Conservation (phyloP, 768 basidiomycete genomes). For the Trametes gibbosa region DNA sequence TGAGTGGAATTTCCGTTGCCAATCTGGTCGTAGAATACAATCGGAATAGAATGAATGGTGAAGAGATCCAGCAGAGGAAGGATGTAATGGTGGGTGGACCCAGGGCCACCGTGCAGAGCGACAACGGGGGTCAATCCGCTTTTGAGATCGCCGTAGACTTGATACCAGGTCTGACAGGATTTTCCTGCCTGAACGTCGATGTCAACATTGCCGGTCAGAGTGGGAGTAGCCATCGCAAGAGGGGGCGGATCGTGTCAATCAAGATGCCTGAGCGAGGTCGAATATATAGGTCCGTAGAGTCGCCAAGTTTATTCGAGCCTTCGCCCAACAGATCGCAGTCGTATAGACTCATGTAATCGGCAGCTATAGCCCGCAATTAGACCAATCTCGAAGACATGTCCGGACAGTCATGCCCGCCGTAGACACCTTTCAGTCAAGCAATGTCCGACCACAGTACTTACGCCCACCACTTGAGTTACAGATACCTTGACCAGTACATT, state of each 20-base stretch:
- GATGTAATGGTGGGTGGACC: constrained; percentile 41
- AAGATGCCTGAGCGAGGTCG: neutral
- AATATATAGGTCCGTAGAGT: no score
- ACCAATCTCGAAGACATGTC: no score
- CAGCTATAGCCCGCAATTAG: no score
- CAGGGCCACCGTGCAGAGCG: constrained; percentile 48
- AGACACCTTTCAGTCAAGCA: no score
- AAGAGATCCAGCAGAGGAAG: constrained; percentile 37
- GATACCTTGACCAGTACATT: no score
- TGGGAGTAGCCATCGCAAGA: constrained; percentile 15
- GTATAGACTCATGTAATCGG: no score
- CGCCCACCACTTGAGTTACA: no score
- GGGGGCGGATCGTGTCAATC: neutral
- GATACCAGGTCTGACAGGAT: constrained; percentile 44
- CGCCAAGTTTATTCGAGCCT: no score
- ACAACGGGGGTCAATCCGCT: constrained; percentile 36
- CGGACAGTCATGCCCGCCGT: no score
- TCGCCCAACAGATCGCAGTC: no score
- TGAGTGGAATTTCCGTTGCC: constrained; percentile 47
- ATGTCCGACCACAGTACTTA: no score
- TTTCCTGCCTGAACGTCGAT: constrained; percentile 20
- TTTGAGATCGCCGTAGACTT: constrained; percentile 40
- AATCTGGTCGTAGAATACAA: constrained; percentile 53
- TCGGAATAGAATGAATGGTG: constrained; percentile 31
- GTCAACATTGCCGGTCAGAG: constrained; percentile 9